Percentiles rank a stretch among this genome's conserved stretches.
phyloP scores from a whole-genome alignment of 441 rosid species.

The Syzygium syzygioides region DNA sequence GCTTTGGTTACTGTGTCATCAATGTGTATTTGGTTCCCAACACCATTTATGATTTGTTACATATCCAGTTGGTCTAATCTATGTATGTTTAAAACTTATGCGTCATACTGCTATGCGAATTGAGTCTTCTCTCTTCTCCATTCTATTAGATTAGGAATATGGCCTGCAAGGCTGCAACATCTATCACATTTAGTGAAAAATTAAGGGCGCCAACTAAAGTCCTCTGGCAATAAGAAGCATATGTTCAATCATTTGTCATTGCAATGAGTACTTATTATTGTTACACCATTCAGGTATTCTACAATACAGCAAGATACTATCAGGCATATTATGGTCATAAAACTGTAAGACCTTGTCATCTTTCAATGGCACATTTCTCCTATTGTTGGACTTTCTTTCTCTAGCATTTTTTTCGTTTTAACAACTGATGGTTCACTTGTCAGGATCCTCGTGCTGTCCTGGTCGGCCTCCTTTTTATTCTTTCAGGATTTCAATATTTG shows the following conservation, averaged over 20 bases:
- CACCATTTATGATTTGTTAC: neutral
- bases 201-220: neutral
- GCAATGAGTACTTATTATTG: neutral
- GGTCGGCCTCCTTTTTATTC: constrained; percentile 71
- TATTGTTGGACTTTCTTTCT: neutral
- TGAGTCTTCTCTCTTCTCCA: neutral
- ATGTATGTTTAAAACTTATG: neutral
- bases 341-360: constrained; percentile 49
- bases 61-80: neutral
- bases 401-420: neutral
- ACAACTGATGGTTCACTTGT: neutral
- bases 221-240: neutral
- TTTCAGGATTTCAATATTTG: constrained; percentile 82
- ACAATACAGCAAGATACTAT: constrained; percentile 86
- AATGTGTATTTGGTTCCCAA: neutral
- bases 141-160: neutral
- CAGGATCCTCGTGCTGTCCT: constrained; percentile 92
- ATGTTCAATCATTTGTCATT: neutral
- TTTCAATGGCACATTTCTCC: neutral
- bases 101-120: neutral
- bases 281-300: constrained; percentile 49
- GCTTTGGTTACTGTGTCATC: neutral
- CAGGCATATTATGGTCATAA: constrained; percentile 89
- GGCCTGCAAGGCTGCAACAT: neutral
- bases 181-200: neutral